Evolutionary conservation across 2,329 filamentous ascomycete genomes (phyloP), one percentile per base, ranked within the genome.

Genomic region (Alternaria panax): DNA sequence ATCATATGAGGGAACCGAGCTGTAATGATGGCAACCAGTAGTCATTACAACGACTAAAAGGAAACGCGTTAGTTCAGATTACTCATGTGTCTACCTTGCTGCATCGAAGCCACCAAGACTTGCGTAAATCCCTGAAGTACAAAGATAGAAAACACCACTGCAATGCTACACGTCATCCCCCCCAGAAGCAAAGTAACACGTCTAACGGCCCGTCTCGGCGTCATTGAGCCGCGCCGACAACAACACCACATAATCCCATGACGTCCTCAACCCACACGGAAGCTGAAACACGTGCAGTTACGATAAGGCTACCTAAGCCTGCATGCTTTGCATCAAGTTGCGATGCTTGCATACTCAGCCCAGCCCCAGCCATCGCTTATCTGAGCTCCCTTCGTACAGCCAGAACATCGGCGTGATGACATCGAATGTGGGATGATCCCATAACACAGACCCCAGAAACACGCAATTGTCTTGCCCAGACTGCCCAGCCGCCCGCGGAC

Each of bases 191-290:
- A 42, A 54, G 36, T 40, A 43, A 24, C 18, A 22, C 12, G 7
- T 32, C 30, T 45, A 59, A 59, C 56, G 56, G 56, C 36, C 56
- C 56, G 51, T 55, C 38, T 59, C 51, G 56, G 56, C 38, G 30
- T 43, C 12, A 52, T 53, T 14, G 30, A 57, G 40, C 47, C 54
- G 54, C 54, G 42, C 51, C 56, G 27, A 40, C 53, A 57, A 34
- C 38, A 38, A 18, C 22, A 41, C 22, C 12, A 32, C 38, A 41
- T 41, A 25, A 32, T 20, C n/a, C 42, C 22, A 54, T 58, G 55
- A 58, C 55, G 51, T 58, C 24, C 20, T 18, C 32, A 30, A 24
- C 18, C 36, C 54, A 18, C 54, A 18, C 34, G 20, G 42, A 54
- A 28, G 36, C 51, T 53, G 43, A 55, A 59, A 59, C 43, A 59